Percentiles rank a stretch among this genome's conserved stretches.
Evolutionary conservation across 495 filamentous ascomycete genomes (phyloP).

Genomic region (Zalerion maritima): DNA sequence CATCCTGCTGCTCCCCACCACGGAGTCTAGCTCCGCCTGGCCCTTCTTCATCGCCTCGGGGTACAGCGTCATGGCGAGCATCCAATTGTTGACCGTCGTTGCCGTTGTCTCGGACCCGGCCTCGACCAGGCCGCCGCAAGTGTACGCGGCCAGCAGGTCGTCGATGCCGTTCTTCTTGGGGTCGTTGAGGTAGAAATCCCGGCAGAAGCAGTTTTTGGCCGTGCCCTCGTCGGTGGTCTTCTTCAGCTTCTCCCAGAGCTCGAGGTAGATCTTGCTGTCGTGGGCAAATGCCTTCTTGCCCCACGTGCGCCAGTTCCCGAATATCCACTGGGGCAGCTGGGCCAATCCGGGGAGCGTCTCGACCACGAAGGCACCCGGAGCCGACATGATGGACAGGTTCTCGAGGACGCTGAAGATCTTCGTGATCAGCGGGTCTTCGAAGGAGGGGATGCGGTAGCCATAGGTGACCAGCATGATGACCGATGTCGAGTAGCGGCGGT

Average conservation of each 20-base stretch:
- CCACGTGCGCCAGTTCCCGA: constrained; percentile 6
- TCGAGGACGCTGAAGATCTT: constrained; percentile 9
- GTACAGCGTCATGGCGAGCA: constrained; percentile 28
- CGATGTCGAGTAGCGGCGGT: constrained; percentile 16
- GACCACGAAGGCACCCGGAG: constrained; percentile 12
- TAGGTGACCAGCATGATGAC: constrained; percentile 18
- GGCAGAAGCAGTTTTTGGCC: constrained; percentile 7
- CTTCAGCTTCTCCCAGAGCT: background rate
- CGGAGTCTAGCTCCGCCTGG: constrained; percentile 21
- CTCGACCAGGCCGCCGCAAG: constrained; percentile 22
- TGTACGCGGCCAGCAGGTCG: constrained; percentile 15
- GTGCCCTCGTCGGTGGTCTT: constrained; percentile 3
- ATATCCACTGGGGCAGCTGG: constrained; percentile 7
- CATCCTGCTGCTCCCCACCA: constrained; percentile 14
- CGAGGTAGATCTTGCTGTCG: constrained; percentile 9
- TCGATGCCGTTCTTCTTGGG: constrained; percentile 9
- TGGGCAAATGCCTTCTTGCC: constrained; percentile 7
- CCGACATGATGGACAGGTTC: constrained; percentile 3
- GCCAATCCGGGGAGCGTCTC: constrained; percentile 12
- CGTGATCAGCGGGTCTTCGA: constrained; percentile 9
- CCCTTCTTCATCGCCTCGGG: constrained; percentile 35
- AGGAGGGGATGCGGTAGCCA: constrained; percentile 13
- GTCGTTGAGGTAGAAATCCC: constrained; percentile 7
- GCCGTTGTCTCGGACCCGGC: constrained; percentile 27
- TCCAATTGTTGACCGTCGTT: constrained; percentile 16